Conservation (phyloP, 2,329 filamentous ascomycete genomes). For the Neocatenulostroma microsporum region DNA sequence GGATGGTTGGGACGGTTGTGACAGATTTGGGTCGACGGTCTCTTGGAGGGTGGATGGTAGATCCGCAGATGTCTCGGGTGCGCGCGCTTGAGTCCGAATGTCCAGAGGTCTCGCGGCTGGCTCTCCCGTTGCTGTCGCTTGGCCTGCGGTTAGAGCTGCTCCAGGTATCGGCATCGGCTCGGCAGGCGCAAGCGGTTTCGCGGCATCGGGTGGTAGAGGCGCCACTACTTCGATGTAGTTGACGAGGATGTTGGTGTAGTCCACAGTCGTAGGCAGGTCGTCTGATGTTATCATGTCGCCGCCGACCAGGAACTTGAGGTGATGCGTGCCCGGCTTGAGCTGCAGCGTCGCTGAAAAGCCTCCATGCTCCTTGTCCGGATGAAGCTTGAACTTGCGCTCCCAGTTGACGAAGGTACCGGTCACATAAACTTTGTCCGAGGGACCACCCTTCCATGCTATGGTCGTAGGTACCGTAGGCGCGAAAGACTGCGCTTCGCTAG, state of each 20-base stretch:
- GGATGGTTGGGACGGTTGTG: slow-evolving; percentile 8
- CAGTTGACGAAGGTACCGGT: slow-evolving; percentile 97
- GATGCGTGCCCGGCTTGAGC: slow-evolving; percentile 87
- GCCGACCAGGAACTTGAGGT: slow-evolving; percentile 93
- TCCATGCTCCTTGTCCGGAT: slow-evolving; percentile 53
- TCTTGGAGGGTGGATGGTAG: slow-evolving; percentile 14
- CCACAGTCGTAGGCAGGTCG: slow-evolving; percentile 84
- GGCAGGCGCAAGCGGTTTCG: slow-evolving; percentile 21
- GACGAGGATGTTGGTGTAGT: slow-evolving; percentile 95
- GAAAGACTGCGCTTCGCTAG: slow-evolving; percentile 53
- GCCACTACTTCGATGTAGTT: slow-evolving; percentile 84
- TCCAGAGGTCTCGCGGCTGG: slow-evolving; percentile 56
- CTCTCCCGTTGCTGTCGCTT: slow-evolving; percentile 16
- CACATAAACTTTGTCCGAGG: slow-evolving; percentile 83
- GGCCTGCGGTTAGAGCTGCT: slow-evolving; percentile 19
- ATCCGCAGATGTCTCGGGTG: slow-evolving; percentile 18
- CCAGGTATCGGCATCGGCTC: slow-evolving; percentile 26
- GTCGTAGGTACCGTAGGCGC: slow-evolving; percentile 72
- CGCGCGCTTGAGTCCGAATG: slow-evolving; percentile 28
- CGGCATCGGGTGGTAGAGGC: slow-evolving; percentile 16
- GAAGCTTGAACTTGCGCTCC: slow-evolving; percentile 86
- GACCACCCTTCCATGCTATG: slow-evolving; percentile 67
- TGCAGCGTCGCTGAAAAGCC: slow-evolving; percentile 66
- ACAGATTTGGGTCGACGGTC: slow-evolving; percentile 12
- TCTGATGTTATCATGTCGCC: slow-evolving; percentile 85